Percentiles rank a stretch among this genome's conserved stretches.
phyloP scores from a whole-genome alignment of 306 rosid species.

The Cucurbita maxima region DNA sequence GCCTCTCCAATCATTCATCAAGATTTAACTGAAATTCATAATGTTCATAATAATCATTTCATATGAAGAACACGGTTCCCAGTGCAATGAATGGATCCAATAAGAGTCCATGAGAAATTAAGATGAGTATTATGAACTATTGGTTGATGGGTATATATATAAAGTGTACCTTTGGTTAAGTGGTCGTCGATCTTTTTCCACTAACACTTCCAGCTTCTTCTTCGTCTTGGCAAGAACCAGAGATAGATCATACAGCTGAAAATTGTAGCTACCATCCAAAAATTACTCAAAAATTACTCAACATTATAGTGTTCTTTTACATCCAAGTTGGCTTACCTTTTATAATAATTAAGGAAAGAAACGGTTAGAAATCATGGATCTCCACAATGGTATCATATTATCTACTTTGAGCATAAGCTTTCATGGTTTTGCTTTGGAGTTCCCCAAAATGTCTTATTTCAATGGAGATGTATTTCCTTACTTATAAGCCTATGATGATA shows the following conservation, averaged over 20 bases:
- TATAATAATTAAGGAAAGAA: no score
- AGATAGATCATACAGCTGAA: neutral
- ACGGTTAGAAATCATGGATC: no score
- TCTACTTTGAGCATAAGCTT: no score
- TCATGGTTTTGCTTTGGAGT: no score
- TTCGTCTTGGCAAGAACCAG: neutral
- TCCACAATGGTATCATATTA: no score
- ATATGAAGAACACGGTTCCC: neutral
- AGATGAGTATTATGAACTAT: neutral
- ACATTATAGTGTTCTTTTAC: no score
- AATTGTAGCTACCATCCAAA: neutral
- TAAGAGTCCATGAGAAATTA: neutral
- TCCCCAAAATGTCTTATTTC: no score
- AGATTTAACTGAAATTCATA: neutral
- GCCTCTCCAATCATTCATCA: neutral
- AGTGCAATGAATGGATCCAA: neutral
- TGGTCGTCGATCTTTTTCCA: neutral
- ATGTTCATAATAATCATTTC: neutral
- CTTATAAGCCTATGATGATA: no score
- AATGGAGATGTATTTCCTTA: no score
- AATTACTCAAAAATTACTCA: neutral
- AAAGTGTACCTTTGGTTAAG: neutral
- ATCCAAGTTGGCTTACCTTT: no score
- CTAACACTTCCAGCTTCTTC: neutral
- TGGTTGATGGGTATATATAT: neutral